Conservation (phyloP, 345 rosid genomes). For the Heritiera fomes region DNA sequence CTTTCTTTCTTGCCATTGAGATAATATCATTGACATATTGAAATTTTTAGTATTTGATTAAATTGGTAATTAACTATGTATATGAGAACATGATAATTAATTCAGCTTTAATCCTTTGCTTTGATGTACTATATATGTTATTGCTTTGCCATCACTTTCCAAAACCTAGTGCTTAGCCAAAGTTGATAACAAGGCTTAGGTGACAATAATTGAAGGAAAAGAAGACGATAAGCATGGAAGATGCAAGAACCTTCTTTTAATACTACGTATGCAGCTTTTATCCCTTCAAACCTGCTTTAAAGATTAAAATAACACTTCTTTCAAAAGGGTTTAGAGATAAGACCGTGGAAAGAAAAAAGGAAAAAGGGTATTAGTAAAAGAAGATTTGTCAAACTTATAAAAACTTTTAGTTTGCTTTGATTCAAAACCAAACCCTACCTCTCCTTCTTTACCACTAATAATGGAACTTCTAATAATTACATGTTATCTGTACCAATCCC, state of each 20-base stretch:
- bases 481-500: slow-evolving; percentile 8
- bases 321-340: background rate
- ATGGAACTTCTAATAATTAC: background rate
- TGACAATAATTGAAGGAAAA: slow-evolving; percentile 18
- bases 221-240: background rate
- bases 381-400: slow-evolving; percentile 10
- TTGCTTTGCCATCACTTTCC: background rate
- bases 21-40: no score
- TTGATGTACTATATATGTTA: background rate
- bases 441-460: background rate
- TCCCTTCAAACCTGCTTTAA: background rate
- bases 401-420: slow-evolving; percentile 7
- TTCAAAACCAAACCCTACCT: background rate
- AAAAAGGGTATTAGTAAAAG: background rate
- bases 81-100: background rate
- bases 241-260: slow-evolving; percentile 15
- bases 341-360: background rate
- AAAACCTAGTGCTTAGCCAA: slow-evolving; percentile 1
- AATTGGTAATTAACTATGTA: background rate
- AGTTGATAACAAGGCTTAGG: slow-evolving; percentile 7
- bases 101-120: background rate
- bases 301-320: slow-evolving; percentile 6
- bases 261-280: background rate
- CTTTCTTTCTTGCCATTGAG: no score
- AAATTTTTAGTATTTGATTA: background rate